Evolutionary conservation across 345 rosid species (phyloP), one percentile per base, ranked within the genome.

Genomic region (Durio zibethinus): DNA sequence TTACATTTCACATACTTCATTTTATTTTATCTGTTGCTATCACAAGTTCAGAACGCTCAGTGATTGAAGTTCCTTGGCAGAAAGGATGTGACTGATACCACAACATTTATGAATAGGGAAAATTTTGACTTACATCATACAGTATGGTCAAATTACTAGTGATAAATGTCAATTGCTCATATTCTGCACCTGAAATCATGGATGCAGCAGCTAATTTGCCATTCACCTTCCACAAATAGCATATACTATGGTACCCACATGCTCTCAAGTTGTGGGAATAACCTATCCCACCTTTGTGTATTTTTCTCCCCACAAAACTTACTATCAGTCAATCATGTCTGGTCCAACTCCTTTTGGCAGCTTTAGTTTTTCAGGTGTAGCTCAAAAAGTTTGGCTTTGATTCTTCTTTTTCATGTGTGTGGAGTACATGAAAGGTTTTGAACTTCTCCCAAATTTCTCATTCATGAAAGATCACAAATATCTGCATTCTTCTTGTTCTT

Each of bases 221-320:
- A 59, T 80, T 78, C 40, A 68, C 56, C 64, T 73, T 76, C 79
- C 79, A 40, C 73, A 67, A 77, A 76, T 78, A 61, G 84, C 81
- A 77, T 63, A 31, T 45, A 16, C 48, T 16, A 61, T 47, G 60
- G 61, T 14, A 76, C 75, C 72, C 77, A 76, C 76, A 74, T 16
- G 52, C 81, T 65, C 66, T 31, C 77, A 52, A 31, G 40, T 61
- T 43, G 53, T 33, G 7, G 65, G 59, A 5, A 74, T 47, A 35
- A 61, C 11, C 60, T 9, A 40, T 74, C 76, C 36, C 64, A 66
- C 53, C 56, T 63, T 56, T 47, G 76, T 52, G 18, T 47, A 25
- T 64, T 27, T 68, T 69, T 73, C 71, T 23, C 61, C 71, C 81
- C 18, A 57, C 52, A 68, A 67, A 67, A 68, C 40, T 80, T 80